Conservation (phyloP, 1,284 basidiomycete genomes). For the Puccinia triticina region DNA sequence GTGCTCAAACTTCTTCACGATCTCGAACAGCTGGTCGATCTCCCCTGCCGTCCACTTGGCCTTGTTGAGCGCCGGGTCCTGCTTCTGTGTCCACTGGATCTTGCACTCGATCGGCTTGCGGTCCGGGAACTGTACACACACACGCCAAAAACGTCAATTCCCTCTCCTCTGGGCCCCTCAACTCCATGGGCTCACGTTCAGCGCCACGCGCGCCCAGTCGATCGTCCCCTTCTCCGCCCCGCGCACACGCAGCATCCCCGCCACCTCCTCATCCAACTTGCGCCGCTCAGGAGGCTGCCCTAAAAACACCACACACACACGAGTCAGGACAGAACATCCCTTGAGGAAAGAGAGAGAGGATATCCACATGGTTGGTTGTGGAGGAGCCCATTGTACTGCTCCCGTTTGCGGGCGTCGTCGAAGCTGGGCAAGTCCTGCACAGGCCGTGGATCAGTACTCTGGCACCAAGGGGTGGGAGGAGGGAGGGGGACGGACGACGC, state of each 20-base stretch:
- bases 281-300: conserved; percentile 41
- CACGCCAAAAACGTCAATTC: neutral
- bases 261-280: conserved; percentile 42
- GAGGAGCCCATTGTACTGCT: conserved; percentile 35
- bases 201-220: neutral
- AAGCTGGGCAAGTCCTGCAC: conserved; percentile 32
- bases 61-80: conserved; percentile 53
- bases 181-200: neutral
- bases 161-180: neutral
- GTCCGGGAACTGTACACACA: conserved; percentile 51
- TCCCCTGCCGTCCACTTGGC: conserved; percentile 52
- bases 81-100: conserved; percentile 54
- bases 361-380: conserved; percentile 44
- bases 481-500: conserved; percentile 1
- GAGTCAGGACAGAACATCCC: neutral
- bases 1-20: conserved; percentile 44
- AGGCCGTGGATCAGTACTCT: neutral
- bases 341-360: neutral
- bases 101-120: conserved; percentile 53
- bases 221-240: neutral
- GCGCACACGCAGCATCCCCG: neutral
- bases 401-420: conserved; percentile 27
- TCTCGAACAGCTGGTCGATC: conserved; percentile 40
- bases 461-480: neutral
- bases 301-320: neutral